phyloP scores from a whole-genome alignment of 1,139 yeast genomes.

The Candida glucosophila region DNA sequence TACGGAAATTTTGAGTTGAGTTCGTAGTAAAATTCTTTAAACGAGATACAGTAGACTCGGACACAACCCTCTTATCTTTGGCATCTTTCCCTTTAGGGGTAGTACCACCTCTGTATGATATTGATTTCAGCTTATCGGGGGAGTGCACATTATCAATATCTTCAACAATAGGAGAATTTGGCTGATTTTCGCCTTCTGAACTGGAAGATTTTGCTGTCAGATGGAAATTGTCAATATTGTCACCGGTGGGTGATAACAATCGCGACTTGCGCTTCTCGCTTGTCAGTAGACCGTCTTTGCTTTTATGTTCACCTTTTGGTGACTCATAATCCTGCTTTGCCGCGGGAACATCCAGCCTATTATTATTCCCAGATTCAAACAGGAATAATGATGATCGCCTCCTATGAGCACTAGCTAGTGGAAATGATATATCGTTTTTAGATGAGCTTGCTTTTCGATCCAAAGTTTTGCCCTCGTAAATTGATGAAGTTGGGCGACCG shows the following conservation, averaged over 20 bases:
- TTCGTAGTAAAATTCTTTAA: slow-evolving; percentile 36
- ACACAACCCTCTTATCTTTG: slow-evolving; percentile 26
- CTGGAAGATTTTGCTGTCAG: slow-evolving; percentile 2
- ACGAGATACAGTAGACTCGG: slow-evolving; percentile 25
- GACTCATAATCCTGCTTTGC: no score
- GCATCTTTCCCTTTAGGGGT: slow-evolving; percentile 6
- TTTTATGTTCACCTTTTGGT: no score
- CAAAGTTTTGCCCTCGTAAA: slow-evolving; percentile 31
- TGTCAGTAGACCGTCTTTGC: no score
- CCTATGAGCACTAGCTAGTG: slow-evolving; percentile 18
- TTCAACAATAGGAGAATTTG: slow-evolving; percentile 8
- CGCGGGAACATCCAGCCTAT: slow-evolving; percentile 2
- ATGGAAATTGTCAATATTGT: no score
- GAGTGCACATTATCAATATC: slow-evolving; percentile 28
- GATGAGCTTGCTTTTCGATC: slow-evolving; percentile 20
- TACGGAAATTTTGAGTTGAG: slow-evolving; percentile 37
- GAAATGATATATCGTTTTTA: slow-evolving; percentile 18
- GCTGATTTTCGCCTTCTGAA: no score
- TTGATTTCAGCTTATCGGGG: slow-evolving; percentile 30
- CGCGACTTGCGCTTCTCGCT: no score
- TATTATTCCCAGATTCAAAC: slow-evolving; percentile 25
- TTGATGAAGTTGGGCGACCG: slow-evolving; percentile 36
- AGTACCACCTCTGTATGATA: slow-evolving; percentile 10
- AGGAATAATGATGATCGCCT: slow-evolving; percentile 42
- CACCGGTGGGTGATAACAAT: slow-evolving; percentile 5